These are phyloP conservation scores for Haplosporangium sp. DNA, from an alignment of 371 early-diverging fungal genomes.

Conservation along the genomic window DNA sequence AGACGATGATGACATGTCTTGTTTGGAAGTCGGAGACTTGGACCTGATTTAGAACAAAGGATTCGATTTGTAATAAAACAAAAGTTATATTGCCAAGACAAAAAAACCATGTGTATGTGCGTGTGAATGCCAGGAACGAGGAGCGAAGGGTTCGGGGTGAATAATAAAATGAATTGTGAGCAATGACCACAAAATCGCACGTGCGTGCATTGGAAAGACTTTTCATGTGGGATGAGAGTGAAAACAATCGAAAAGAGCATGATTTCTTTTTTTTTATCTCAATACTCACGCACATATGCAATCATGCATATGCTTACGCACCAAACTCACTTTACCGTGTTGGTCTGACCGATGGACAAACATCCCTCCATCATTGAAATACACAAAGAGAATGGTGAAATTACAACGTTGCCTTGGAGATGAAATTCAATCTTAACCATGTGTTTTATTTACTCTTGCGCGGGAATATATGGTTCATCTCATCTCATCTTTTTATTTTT, in stretches of 20 bases:
- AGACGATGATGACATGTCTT: constrained; percentile 27
- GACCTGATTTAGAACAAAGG: neutral
- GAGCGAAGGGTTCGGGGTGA: neutral
- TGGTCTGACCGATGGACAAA: constrained; percentile 9
- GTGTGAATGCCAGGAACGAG: constrained; percentile 1
- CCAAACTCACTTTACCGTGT: neutral
- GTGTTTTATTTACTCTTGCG: neutral
- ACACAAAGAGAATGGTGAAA: neutral
- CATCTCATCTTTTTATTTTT: constrained; percentile 15
- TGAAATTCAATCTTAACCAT: neutral
- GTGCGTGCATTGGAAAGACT: constrained; percentile 3
- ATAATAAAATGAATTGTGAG: neutral
- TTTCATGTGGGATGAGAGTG: constrained; percentile 11
- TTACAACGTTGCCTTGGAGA: neutral
- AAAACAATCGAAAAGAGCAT: neutral
- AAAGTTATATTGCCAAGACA: neutral
- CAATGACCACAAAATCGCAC: neutral
- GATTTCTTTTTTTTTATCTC: neutral
- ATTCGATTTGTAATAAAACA: neutral
- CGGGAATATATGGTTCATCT: constrained; percentile 7
- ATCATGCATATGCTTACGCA: constrained; percentile 2
- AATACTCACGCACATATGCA: neutral
- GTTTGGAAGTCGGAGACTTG: constrained; percentile 30
- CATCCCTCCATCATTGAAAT: neutral
- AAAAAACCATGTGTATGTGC: neutral